Percentiles rank a stretch among this genome's conserved stretches.
phyloP scores from a whole-genome alignment of 306 rosid species.

The Quercus dentata region DNA sequence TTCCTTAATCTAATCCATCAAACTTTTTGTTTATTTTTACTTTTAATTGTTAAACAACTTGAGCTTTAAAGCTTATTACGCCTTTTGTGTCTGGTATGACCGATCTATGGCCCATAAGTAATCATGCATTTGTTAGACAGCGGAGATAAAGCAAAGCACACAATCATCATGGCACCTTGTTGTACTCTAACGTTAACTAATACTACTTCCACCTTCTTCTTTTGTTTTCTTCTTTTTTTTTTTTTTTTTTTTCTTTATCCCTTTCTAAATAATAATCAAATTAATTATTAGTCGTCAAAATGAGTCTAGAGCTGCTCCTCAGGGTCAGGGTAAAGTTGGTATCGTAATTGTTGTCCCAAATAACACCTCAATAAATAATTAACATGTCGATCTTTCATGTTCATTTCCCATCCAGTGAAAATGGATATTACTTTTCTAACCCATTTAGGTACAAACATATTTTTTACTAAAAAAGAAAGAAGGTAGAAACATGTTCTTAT shows the following conservation, averaged over 20 bases:
- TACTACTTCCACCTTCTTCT: neutral
- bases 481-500: too few relatives aligned
- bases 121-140: slow-evolving; percentile 51
- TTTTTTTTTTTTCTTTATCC: slow-evolving; percentile 23
- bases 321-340: slow-evolving; percentile 26
- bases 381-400: neutral
- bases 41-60: neutral
- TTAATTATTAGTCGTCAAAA: slow-evolving; percentile 43
- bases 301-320: slow-evolving; percentile 32
- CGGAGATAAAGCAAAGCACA: slow-evolving; percentile 43
- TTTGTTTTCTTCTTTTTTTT: too few relatives aligned
- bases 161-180: slow-evolving; percentile 43
- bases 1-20: neutral
- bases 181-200: slow-evolving; percentile 36
- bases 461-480: too few relatives aligned
- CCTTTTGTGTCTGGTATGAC: slow-evolving; percentile 18
- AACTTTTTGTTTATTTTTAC: neutral
- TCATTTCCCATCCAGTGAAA: neutral
- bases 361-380: slow-evolving; percentile 19
- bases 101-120: slow-evolving; percentile 40
- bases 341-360: slow-evolving; percentile 25
- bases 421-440: too few relatives aligned
- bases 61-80: neutral
- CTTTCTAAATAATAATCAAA: slow-evolving; percentile 11
- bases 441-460: too few relatives aligned